Evolutionary conservation across 2,329 filamentous ascomycete species (phyloP), one percentile per base, ranked within the genome.

Genomic region (Ceratocystis diversiconidia): DNA sequence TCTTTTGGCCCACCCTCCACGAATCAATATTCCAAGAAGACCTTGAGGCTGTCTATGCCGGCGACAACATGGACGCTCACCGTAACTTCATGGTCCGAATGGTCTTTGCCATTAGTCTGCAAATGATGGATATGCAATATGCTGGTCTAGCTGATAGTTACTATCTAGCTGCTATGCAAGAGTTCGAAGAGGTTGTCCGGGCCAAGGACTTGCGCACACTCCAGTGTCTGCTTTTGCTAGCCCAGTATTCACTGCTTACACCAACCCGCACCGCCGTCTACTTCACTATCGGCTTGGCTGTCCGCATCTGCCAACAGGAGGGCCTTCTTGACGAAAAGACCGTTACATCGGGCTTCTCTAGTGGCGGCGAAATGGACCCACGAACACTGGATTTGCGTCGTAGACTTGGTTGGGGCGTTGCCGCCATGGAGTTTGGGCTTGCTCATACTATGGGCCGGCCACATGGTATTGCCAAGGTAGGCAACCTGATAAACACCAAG

Each of bases 61-160:
- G 88, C 62, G 87, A 85, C 65, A 68, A 68, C 44, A 80, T 77
- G 4, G 89, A 95, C 70, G 81, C 90, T 0, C 92, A 92, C 73
- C 86, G 92, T 72, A 91, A 94, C 71, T 97, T 96, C 71, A 83
- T 92, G 57, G 78, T 95, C 62, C 86, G 90, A 66, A 92, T 97
- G 84, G 90, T 96, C 64, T 85, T 97, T 72, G 92, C 94, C 36
- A 95, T 96, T 72, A 92, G 90, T 73, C 83, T 97, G 75, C 92
- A 97, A 75, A 96, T 95, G 74, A 81, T 96, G 71, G 90, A 92
- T 72, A 84, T 87, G 0, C 86, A 89, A 69, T 97, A 94, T 74
- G 91, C 92, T n/a, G 92, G 92, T 28, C 79, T 97, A 32, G 92
- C 94, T 36, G 92, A 97, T 75, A 92, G 90, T 73, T 97, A 95